A percentile compares a stretch with the other conserved stretches of the same genome.
Conservation (phyloP, 2,329 filamentous ascomycete genomes). For the Colletotrichum tanaceti region DNA sequence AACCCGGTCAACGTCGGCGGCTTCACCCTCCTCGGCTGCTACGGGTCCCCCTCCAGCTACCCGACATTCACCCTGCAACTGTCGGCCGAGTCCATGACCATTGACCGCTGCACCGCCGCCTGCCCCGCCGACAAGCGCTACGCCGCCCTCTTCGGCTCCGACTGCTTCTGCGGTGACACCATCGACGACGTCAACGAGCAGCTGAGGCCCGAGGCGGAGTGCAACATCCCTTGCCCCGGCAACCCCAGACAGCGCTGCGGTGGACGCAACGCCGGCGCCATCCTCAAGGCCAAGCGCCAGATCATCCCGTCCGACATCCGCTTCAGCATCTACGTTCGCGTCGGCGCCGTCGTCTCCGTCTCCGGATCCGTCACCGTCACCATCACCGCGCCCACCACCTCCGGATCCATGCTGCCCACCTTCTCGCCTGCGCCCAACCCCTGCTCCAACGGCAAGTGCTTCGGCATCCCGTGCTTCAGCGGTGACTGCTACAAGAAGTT, state of each 20-base stretch:
- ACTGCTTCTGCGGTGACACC: slow-evolving; percentile 45
- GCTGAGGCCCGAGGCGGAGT: slow-evolving; percentile 42
- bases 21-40: slow-evolving; percentile 47
- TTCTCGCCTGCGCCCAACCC: not conserved
- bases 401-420: not conserved
- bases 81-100: slow-evolving; percentile 41
- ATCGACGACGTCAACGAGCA: slow-evolving; percentile 33
- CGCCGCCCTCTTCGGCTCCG: slow-evolving; percentile 25
- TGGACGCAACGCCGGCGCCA: slow-evolving; percentile 45
- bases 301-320: slow-evolving; percentile 14
- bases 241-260: slow-evolving; percentile 56
- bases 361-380: slow-evolving; percentile 9
- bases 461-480: slow-evolving; percentile 40
- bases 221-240: slow-evolving; percentile 56
- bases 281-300: slow-evolving; percentile 20
- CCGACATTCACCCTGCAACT: slow-evolving; percentile 42
- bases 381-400: slow-evolving; percentile 19
- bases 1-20: slow-evolving; percentile 36
- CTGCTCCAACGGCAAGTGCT: slow-evolving; percentile 15
- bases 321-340: slow-evolving; percentile 35
- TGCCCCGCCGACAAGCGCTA: slow-evolving; percentile 42
- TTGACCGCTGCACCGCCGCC: slow-evolving; percentile 44
- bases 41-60: slow-evolving; percentile 46
- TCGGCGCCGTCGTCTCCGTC: not conserved
- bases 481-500: slow-evolving; percentile 46